Evolutionary conservation across 2,329 filamentous ascomycete species (phyloP).

Genomic region (Cladosporium sp.): DNA sequence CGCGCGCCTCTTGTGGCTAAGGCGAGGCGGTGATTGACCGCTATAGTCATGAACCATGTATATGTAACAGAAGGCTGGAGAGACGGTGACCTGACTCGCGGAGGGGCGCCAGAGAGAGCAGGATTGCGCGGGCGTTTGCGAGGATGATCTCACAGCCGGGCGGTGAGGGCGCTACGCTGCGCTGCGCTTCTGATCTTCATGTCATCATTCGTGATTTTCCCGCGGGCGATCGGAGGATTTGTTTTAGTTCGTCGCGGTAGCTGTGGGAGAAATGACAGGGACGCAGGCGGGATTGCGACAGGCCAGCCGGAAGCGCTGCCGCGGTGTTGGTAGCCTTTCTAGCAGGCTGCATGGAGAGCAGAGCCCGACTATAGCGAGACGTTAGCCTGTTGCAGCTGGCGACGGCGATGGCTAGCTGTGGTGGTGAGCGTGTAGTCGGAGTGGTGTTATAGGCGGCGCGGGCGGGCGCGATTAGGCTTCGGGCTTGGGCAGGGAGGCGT

Average conservation of each 20-base stretch:
- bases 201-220: neutral
- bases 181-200: neutral
- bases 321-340: neutral
- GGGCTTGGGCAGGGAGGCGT: neutral
- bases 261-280: too few relatives aligned
- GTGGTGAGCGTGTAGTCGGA: too few relatives aligned
- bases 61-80: neutral
- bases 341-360: too few relatives aligned
- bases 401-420: too few relatives aligned
- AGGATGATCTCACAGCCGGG: too few relatives aligned
- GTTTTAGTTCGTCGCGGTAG: too few relatives aligned
- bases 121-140: too few relatives aligned
- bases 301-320: neutral
- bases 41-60: conserved; percentile 8
- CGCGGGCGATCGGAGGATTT: neutral
- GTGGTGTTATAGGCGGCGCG: too few relatives aligned
- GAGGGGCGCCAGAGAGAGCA: neutral
- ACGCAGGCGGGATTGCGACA: neutral
- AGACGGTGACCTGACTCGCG: conserved; percentile 10
- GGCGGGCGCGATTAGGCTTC: neutral
- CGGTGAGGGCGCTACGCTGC: too few relatives aligned
- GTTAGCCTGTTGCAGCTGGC: too few relatives aligned
- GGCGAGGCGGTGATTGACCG: neutral
- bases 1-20: too few relatives aligned
- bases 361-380: too few relatives aligned